Percentiles rank a stretch among this genome's conserved stretches.
These are phyloP conservation scores for Aspergillus sclerotiicarbonarius DNA, from an alignment of 495 filamentous ascomycete genomes.

Conservation along the genomic window DNA sequence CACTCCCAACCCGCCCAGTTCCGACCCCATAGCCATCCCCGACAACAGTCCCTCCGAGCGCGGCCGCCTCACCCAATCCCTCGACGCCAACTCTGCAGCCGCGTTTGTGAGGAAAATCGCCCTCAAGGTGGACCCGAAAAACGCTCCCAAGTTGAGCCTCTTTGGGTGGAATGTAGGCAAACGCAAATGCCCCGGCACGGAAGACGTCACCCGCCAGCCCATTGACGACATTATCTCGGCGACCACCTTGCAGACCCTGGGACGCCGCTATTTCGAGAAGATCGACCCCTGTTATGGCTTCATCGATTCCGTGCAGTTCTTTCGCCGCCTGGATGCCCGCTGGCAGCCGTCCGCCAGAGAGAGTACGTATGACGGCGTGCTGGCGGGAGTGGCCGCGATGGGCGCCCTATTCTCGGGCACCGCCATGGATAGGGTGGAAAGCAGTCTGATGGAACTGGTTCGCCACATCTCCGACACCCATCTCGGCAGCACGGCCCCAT, in stretches of 20 bases:
- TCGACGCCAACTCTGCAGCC: slow-evolving; percentile 50
- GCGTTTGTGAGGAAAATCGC: slow-evolving; percentile 51
- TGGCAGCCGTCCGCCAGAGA: slow-evolving; percentile 24
- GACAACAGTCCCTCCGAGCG: background rate
- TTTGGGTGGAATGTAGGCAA: slow-evolving; percentile 54
- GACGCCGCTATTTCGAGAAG: slow-evolving; percentile 47
- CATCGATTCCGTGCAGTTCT: slow-evolving; percentile 35
- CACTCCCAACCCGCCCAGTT: slow-evolving; percentile 8
- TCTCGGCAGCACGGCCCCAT: slow-evolving; percentile 20
- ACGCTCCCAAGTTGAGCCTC: slow-evolving; percentile 48
- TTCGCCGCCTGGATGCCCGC: slow-evolving; percentile 25
- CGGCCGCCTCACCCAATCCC: slow-evolving; percentile 19
- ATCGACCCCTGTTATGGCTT: slow-evolving; percentile 50
- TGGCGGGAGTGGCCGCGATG: slow-evolving; percentile 43
- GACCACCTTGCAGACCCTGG: slow-evolving; percentile 32
- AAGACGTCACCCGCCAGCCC: slow-evolving; percentile 2
- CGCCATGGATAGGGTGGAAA: slow-evolving; percentile 29
- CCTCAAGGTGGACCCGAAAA: slow-evolving; percentile 45
- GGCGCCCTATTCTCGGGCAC: slow-evolving; percentile 41
- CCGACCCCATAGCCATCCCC: background rate
- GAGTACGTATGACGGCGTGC: slow-evolving; percentile 37
- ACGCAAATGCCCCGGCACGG: slow-evolving; percentile 25
- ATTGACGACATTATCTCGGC: slow-evolving; percentile 37
- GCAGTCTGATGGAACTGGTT: slow-evolving; percentile 36
- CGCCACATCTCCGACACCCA: slow-evolving; percentile 34